Base-by-base conservation (phyloP, 345 rosid species). In the Lepidium aucheri region DNA sequence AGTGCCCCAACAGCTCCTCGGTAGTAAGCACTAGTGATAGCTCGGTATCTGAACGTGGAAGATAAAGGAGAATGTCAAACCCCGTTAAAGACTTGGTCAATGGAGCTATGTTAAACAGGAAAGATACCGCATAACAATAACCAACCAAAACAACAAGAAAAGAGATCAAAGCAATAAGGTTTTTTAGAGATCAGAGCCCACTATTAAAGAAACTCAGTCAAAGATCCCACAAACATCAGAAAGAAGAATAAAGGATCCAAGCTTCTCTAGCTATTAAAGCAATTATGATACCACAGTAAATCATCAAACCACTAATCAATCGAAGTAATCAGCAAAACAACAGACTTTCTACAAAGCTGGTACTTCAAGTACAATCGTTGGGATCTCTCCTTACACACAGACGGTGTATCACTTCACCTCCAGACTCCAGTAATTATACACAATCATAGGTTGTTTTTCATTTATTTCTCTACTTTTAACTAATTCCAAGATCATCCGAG, bases 21-120 rank as follows among this genome's bases (percentile, higher is more conserved):
- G 76, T 88, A 91, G 78, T 91, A 91, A 17, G 97, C 97, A 56
- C 97, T 91, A 2, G 97, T 91, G 57, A 91, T 91, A 77, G 97
- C 97, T 36, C 97, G 91, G 71, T 91, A 91, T 87, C 97, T 91
- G 36, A 32, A 20, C 52, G 50, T 47, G 1, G 10, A 4, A 9
- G 13, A 30, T 32, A 15, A 10, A 7, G 12, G 2, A 18, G 32
- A 55, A 10, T 18, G 11, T 34, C 18, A 18, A 12, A 6, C 2
- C 4, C 0, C 1, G 34, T 13, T 38, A 38, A 11, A 17, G 39
- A 15, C 20, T n/a, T n/a, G n/a, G 10, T 17, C 43, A 6, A 8
- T 6, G 8, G 41, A 40, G 28, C 39, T 38, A 16, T 47, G 18
- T 2, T 28, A 42, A 26, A 28, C 11, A 26, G 13, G 3, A 14